Evolutionary conservation across 345 rosid species (phyloP).

Genomic region (Heritiera littoralis): DNA sequence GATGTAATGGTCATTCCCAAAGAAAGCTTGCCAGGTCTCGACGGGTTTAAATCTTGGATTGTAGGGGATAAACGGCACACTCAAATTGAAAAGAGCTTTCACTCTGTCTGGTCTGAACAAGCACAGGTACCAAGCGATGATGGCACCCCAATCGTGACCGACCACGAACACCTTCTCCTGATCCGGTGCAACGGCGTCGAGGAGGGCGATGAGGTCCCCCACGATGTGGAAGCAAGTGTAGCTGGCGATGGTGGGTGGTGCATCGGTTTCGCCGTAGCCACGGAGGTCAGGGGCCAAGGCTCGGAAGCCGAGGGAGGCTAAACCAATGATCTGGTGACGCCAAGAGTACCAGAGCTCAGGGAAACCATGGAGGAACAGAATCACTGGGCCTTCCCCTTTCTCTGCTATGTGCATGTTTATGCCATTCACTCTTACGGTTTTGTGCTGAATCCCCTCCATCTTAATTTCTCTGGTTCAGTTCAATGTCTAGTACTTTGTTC

Average conservation of each 20-base stretch:
- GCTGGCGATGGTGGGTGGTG: conserved; percentile 45
- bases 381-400: conserved; percentile 58
- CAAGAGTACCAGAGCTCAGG: conserved; percentile 74
- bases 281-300: conserved; percentile 69
- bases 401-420: conserved; percentile 40
- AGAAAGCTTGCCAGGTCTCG: conserved; percentile 26
- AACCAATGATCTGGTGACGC: conserved; percentile 60
- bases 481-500: no score
- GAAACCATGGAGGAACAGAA: conserved; percentile 65
- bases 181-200: conserved; percentile 24
- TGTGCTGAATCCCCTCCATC: conserved; percentile 4
- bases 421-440: conserved; percentile 9
- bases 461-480: no score
- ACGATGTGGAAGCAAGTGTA: conserved; percentile 51
- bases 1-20: conserved; percentile 60
- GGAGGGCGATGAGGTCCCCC: conserved; percentile 51
- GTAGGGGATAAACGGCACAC: conserved; percentile 47
- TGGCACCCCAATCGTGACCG: conserved; percentile 77
- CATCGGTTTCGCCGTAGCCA: conserved; percentile 60
- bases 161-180: conserved; percentile 52
- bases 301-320: conserved; percentile 56
- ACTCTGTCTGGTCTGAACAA: conserved; percentile 58
- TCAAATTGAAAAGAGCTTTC: conserved; percentile 48
- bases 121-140: conserved; percentile 51
- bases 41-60: conserved; percentile 40